Evolutionary conservation across 1,284 basidiomycete genomes (phyloP).

Genomic region (Pascua guehoae): DNA sequence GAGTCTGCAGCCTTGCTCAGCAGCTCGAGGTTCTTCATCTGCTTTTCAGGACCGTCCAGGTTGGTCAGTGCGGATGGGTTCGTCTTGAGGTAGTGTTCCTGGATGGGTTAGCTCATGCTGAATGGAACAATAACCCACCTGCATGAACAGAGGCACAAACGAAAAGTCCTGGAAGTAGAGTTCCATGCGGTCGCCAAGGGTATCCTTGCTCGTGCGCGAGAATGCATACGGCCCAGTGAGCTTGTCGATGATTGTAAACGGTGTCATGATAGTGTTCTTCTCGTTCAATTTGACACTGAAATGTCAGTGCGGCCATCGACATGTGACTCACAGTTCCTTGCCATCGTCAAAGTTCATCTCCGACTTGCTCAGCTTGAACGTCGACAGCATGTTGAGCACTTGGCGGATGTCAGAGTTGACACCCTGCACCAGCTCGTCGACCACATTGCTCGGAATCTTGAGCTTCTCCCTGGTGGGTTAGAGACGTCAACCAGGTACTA

Average conservation of each 20-base stretch:
- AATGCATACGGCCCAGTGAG: slow-evolving; percentile 87
- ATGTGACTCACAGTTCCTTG: slow-evolving; percentile 68
- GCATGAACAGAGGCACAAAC: slow-evolving; percentile 91
- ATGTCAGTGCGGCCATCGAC: neutral
- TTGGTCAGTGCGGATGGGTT: slow-evolving; percentile 62
- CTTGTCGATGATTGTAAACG: slow-evolving; percentile 81
- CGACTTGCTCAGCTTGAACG: slow-evolving; percentile 78
- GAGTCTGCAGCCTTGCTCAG: slow-evolving; percentile 83
- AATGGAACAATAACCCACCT: slow-evolving; percentile 74
- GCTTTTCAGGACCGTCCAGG: slow-evolving; percentile 61
- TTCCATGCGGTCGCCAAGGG: slow-evolving; percentile 88
- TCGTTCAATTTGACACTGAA: slow-evolving; percentile 79
- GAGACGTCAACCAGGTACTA: slow-evolving; percentile 9
- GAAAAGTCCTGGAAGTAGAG: slow-evolving; percentile 94
- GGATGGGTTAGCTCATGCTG: neutral
- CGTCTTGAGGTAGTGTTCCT: slow-evolving; percentile 57
- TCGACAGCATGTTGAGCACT: slow-evolving; percentile 96
- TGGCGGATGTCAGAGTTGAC: slow-evolving; percentile 94
- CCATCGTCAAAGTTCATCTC: slow-evolving; percentile 87
- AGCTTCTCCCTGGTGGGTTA: slow-evolving; percentile 70
- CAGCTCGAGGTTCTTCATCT: slow-evolving; percentile 70
- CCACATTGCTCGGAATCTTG: slow-evolving; percentile 81
- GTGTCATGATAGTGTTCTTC: slow-evolving; percentile 85
- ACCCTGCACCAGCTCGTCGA: slow-evolving; percentile 85
- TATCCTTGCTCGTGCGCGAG: slow-evolving; percentile 72